Conservation (phyloP, 768 basidiomycete genomes). For the Pleurotus ostreatus region DNA sequence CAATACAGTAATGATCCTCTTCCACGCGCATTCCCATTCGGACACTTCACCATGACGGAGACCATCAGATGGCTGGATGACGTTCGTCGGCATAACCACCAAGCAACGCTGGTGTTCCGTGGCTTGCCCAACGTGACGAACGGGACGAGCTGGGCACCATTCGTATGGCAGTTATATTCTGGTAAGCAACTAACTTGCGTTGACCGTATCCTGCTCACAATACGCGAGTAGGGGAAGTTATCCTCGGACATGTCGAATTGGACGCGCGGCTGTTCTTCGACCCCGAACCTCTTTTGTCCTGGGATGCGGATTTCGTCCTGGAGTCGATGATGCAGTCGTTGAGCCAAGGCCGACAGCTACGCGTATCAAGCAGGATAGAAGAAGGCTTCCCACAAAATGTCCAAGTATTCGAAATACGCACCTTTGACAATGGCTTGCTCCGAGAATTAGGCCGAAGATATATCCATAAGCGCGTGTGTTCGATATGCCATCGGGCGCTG, state of each 20-base stretch:
- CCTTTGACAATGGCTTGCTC: neutral
- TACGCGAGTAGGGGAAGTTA: neutral
- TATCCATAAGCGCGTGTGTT: neutral
- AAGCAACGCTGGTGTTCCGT: neutral
- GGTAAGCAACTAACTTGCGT: neutral
- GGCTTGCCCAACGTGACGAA: constrained; percentile 3
- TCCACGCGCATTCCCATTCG: constrained; percentile 1
- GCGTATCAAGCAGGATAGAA: neutral
- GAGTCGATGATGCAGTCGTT: neutral
- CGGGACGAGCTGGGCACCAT: neutral
- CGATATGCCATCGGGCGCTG: neutral
- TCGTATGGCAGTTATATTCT: constrained; percentile 2
- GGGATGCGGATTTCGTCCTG: constrained; percentile 5
- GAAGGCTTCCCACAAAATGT: neutral
- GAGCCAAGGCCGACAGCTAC: neutral
- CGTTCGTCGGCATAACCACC: neutral
- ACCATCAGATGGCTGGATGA: constrained; percentile 1
- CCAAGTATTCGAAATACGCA: constrained; percentile 7
- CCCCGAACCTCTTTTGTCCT: neutral
- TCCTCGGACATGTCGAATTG: constrained; percentile 3
- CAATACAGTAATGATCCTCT: neutral
- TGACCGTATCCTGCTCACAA: neutral
- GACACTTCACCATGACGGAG: neutral
- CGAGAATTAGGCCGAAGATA: neutral
- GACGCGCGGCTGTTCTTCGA: constrained; percentile 4